Evolutionary conservation across 1,139 yeast genomes (phyloP), one percentile per base, ranked within the genome.

Genomic region (Geotrichum cucujoidarum): DNA sequence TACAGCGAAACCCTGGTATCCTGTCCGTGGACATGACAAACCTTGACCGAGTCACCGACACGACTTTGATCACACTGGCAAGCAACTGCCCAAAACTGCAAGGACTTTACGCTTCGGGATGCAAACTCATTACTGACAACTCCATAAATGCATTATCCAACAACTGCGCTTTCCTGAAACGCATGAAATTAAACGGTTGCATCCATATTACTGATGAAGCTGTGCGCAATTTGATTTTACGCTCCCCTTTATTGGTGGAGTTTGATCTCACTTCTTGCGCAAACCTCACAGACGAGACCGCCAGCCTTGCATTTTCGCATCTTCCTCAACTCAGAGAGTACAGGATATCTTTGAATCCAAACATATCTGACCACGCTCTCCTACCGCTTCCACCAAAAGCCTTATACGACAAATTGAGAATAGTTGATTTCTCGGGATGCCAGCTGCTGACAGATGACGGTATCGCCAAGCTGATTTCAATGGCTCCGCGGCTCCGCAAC

Each of bases 1-100:
- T 90, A 41, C 64, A 71, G 47, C 78, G 79, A 33, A 88, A 95
- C 65, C 76, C 75, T 53, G 74, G 79, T 55, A 69, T 92, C 51
- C 95, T 87, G 63, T 85, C 95, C 37, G 83, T 92, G 45, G 97
- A 92, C 68, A 74, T 92, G 59, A 83, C 95, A 0, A 92, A 94
- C 13, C 83, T 88, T 13, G 75, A 75, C 36, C 79, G 76, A 55
- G 69, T 81, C 27, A 71, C 75, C 11, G 95, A 90, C 68, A 80
- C 76, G 45, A 79, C 89, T 8, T 77, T 89, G 51, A 58, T 69
- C 40, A 80, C 87, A n/a, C 71, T 90, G 56, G 90, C 96, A 1
- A 63, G 65, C n/a, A 75, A 79, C 61, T 89, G 97, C 64, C 76
- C 77, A 33, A 71, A 92, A 46, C 72, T 92, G 43, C 97, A 92